Evolutionary conservation across 2,329 filamentous ascomycete genomes (phyloP), one percentile per base, ranked within the genome.

Genomic region (Akanthomyces dipterigenus): DNA sequence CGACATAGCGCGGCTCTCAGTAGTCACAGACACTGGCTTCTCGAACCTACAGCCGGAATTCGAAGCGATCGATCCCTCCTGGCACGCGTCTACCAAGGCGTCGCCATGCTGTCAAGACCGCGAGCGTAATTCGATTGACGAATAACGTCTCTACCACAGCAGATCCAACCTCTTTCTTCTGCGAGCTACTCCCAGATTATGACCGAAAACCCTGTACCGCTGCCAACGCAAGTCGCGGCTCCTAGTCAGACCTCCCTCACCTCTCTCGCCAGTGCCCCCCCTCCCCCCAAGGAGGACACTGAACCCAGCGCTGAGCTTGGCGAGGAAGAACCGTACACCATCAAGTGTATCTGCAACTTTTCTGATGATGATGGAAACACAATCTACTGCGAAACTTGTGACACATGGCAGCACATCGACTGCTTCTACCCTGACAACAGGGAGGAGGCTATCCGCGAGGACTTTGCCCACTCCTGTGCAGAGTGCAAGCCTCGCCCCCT

Each of bases 381-480:
- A 63, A 96, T 99, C 64, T 91, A 93, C 76, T 99, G 95, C 81
- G 95, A 98, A 73, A 85, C 82, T 63, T 99, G 95, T 81, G 90
- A 96, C 73, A 95, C 92, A 55, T 99, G 95, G 95, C 95, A 99
- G 77, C 95, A 99, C 76, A 96, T 96, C 69, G 88, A 92, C 72
- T 99, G 95, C 77, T 98, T 96, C 77, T 98, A 98, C 73, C 85
- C 85, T 24, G 75, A 84, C 65, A 90, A 91, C 68, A 83, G 85
- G 71, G 83, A 87, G 73, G 81, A 90, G 80, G 82, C 89, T 77
- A 76, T 93, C 73, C 75, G 88, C 79, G 81, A 85, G 63, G 82
- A 86, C 68, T 89, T 88, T 69, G 81, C 90, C 61, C 93, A 99
- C 78, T 91, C 88, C 61, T 99, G 95, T 77, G 86, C 87, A 69